Conservation (phyloP, 1,284 basidiomycete species). For the Exobasidium rhododendri region DNA sequence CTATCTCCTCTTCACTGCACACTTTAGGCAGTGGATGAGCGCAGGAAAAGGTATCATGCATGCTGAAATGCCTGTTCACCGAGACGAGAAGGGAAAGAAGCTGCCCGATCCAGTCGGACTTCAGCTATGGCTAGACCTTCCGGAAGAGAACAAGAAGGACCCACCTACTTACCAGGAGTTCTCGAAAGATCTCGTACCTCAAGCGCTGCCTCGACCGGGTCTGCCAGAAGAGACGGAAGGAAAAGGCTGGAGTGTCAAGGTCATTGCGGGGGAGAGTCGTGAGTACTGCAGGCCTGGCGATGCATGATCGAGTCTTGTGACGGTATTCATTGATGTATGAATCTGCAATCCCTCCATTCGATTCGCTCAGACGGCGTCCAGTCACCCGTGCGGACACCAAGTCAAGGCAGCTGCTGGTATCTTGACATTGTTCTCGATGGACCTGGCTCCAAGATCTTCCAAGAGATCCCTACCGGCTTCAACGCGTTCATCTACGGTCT, state of each 20-base stretch:
- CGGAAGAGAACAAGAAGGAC: conserved; percentile 79
- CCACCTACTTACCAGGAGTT: conserved; percentile 61
- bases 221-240: conserved; percentile 72
- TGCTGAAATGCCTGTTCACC: conserved; percentile 75
- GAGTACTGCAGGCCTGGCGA: neutral
- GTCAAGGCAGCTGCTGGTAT: conserved; percentile 80
- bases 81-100: conserved; percentile 58
- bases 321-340: too few species aligned
- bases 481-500: conserved; percentile 55
- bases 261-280: conserved; percentile 78
- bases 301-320: too few species aligned
- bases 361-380: conserved; percentile 61
- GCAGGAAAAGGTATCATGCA: conserved; percentile 63
- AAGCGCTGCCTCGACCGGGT: conserved; percentile 63
- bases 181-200: conserved; percentile 55
- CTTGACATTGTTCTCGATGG: conserved; percentile 72
- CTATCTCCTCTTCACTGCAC: conserved; percentile 62
- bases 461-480: conserved; percentile 67
- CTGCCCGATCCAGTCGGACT: conserved; percentile 71
- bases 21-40: conserved; percentile 95
- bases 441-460: conserved; percentile 70
- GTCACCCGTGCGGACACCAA: conserved; percentile 78
- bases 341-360: too few species aligned
- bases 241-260: conserved; percentile 66
- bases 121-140: conserved; percentile 92